Evolutionary conservation across 768 basidiomycete species (phyloP), one percentile per base, ranked within the genome.

Genomic region (Naganishia vishniacii): DNA sequence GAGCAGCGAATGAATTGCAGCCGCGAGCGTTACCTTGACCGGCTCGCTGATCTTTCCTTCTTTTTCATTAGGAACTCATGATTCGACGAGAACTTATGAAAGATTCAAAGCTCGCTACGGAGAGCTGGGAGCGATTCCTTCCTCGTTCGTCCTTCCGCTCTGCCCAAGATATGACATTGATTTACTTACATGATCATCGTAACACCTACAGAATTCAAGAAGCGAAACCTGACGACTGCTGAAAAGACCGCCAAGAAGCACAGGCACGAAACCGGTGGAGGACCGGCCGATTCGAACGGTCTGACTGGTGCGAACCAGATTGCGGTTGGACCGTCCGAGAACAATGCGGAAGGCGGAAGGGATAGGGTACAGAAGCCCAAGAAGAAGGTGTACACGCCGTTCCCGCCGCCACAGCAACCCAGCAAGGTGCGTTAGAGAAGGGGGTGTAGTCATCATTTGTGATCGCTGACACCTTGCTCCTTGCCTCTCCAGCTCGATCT

Each of bases 371-470:
- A 64, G 59, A 44, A 85, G 70, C 80, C 80, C 23, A 82, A 84
- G 70, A 94, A 93, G 84, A 94, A 94, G 77, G 82, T 85, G 16
- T 97, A 97, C 78, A 97, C 95, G n/a, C 95, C 95, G 1, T 99
- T 98, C 84, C 95, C 95, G 40, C 95, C 95, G 32, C 81, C 93
- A 8, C 95, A 97, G 73, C 82, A 84, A 64, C 94, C 93, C 40
- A 86, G 91, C 70, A 98, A 97, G 83, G 89, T 56, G 26, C 23
- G 53, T 56, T n/a, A n/a, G 20, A 26, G 8, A 8, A 8, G 9
- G 3, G 20, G 20, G 9, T 11, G n/a, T 2, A 9, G 20, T 26
- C 16, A 42, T 13, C 40, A 7, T 16, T 44, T 29, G 16, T 8
- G 45, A 46, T 7, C 12, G 12, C 44, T 23, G 44, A 26, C 23